Percentiles rank a stretch among this genome's conserved stretches.
Conservation (phyloP, 2,329 filamentous ascomycete genomes). For the Phialemoniopsis sp. region DNA sequence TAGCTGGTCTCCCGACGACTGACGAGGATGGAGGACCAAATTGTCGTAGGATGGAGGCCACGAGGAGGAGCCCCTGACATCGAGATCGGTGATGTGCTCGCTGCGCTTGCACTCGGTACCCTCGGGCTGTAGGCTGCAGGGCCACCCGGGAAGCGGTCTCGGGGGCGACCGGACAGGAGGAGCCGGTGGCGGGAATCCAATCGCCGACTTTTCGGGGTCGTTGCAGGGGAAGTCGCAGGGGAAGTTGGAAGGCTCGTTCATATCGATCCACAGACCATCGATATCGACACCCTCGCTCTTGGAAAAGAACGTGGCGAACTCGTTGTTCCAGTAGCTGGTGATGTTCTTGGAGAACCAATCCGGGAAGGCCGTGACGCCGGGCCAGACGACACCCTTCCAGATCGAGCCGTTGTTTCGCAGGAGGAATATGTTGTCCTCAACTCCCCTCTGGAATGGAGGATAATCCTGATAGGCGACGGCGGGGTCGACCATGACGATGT, state of each 20-base stretch:
- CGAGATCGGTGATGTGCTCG: conserved; percentile 12
- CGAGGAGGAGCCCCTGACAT: conserved; percentile 6
- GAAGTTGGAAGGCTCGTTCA: conserved; percentile 48
- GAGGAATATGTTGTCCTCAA: conserved; percentile 48
- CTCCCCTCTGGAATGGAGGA: conserved; percentile 56
- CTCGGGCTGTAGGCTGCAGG: conserved; percentile 60
- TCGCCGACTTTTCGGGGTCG: conserved; percentile 32
- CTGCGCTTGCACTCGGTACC: conserved; percentile 28
- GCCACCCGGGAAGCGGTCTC: conserved; percentile 64
- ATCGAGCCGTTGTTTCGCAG: conserved; percentile 53
- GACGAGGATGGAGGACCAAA: conserved; percentile 10
- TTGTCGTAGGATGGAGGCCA: conserved; percentile 5
- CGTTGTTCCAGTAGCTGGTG: conserved; percentile 59
- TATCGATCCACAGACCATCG: conserved; percentile 54
- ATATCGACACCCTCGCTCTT: conserved; percentile 50
- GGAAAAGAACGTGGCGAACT: conserved; percentile 30
- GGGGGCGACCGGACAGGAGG: conserved; percentile 60
- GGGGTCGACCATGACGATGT: conserved; percentile 71
- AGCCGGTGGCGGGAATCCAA: conserved; percentile 54
- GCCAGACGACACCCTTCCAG: conserved; percentile 67
- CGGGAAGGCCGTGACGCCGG: conserved; percentile 66
- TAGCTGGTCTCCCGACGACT: conserved; percentile 32
- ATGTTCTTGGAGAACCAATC: conserved; percentile 42
- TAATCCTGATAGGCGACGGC: conserved; percentile 57
- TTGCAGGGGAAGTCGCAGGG: conserved; percentile 51